Evolutionary conservation across 176 grass and related monocot genomes (phyloP), one percentile per base, ranked within the genome.

Genomic region (Musa itinerans): DNA sequence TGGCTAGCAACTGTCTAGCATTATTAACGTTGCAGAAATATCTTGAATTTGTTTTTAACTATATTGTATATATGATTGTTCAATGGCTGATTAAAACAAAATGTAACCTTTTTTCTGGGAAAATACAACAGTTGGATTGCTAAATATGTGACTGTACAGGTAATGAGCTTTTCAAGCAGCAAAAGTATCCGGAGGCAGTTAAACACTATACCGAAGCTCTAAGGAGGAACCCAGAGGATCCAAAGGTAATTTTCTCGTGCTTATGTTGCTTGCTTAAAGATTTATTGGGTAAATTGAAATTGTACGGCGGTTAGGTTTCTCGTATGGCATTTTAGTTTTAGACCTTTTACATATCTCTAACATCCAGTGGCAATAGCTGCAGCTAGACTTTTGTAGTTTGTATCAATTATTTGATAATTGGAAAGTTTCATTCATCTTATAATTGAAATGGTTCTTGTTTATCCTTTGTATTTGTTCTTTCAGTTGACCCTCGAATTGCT

Each of bases 171-270:
- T 99, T 99, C 61, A 99, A 99, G 84, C 65, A 95, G 72, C 88
- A 92, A 61, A 99, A 88, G 72, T 99, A 95, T 83, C 96, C 96
- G 66, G 96, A 99, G 72, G 96, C 96, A 77, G 58, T 99, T 53
- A 92, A 89, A 49, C 91, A 94, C 74, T 99, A 99, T 78, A 95
- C 89, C 10, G 96, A 99, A 79, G 91, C 96, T 84, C 78, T 99
- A 15, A 94, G 73, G 58, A 99, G 96, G 82, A 99, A 99, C 54
- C 95, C 90, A 0, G 84, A 94, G 10, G 95, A 99, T 79, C 84
- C 88, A 21, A 99, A 23, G 95, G 95, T 99, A 92, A 82, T 82
- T 54, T 78, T 7, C 24, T 2, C 20, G 5, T 34, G 9, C 24
- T 24, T 29, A 6, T 43, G 34, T 43, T 43, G 26, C 10, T 67